Base-by-base conservation (phyloP, 1,139 yeast species). In the Schwanniomyces etchellsii region DNA sequence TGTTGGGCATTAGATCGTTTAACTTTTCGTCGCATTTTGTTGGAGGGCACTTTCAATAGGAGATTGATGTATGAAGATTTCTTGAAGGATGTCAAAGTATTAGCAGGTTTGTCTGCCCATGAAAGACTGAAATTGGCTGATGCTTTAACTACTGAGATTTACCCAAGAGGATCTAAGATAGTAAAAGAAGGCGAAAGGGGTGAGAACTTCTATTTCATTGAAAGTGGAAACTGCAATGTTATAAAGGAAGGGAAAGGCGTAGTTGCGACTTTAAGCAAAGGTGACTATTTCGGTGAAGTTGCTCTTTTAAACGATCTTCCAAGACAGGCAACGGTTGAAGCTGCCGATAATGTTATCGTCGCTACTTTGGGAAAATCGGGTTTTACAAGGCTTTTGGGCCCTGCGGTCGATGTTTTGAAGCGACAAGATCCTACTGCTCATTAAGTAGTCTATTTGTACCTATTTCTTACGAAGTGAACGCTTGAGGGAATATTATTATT, bases 261-360 rank as follows among this genome's bases (percentile, higher is more conserved):
- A 27, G 71, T 89, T 26, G 73, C 71, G 22, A 64, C 65, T 14
- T 67, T 85, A 40, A 59, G 71, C 28, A 81, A 83, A 50, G 97
- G 97, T 41, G 95, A 84, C 51, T 91, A 91, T 59, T 91, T 91
- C 57, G 98, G 98, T 42, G 98, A 91, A 61, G 78, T 91, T 41
- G 97, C 98, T 3, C 68, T 91, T 44, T 69, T 91, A 45, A 84
- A 89, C 47, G 96, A 91, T 50, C 67, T 81, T 38, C 97, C 97
- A 39, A 77, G 98, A 59, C 94, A 86, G 55, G 98, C 98, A 20
- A 83, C 96, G 4, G 93, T 91, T 25, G 77, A 73, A 34, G 96
- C 96, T 2, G 61, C 71, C 20, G 75, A 82, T 34, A 70, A 71
- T 31, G 80, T 91, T 16, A 83, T 84, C 47, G 95, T 89, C 29